Conservation (phyloP, 352 stramenopile genomes). For the Pythium rhizo-oryzae region DNA sequence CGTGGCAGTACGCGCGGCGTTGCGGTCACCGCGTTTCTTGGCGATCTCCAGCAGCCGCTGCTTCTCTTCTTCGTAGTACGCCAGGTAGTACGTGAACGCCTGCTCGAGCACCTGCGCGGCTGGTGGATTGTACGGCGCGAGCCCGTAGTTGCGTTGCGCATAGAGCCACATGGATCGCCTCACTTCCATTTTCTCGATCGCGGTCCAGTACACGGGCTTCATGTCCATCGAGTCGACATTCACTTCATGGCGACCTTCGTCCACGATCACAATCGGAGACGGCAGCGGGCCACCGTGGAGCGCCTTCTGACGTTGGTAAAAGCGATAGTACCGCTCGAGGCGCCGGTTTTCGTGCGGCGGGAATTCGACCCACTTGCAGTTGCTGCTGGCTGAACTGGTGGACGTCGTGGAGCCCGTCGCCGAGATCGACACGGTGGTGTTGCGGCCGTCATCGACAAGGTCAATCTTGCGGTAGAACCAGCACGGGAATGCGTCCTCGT, state of each 20-base stretch:
- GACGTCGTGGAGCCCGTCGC: slow-evolving; percentile 2
- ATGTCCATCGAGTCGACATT: slow-evolving; percentile 78
- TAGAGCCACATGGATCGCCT: slow-evolving; percentile 82
- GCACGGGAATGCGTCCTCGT: slow-evolving; percentile 67
- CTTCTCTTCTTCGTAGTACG: slow-evolving; percentile 67
- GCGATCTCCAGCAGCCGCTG: slow-evolving; percentile 53
- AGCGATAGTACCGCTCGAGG: slow-evolving; percentile 67
- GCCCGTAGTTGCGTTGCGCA: slow-evolving; percentile 77
- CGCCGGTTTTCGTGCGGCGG: slow-evolving; percentile 69
- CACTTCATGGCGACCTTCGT: slow-evolving; percentile 84
- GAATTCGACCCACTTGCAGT: slow-evolving; percentile 76
- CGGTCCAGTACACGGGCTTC: slow-evolving; percentile 80
- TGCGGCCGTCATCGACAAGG: background rate
- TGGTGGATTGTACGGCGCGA: slow-evolving; percentile 72
- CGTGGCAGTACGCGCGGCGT: slow-evolving; percentile 9
- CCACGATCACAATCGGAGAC: slow-evolving; percentile 68
- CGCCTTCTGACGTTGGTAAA: slow-evolving; percentile 59
- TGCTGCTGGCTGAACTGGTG: slow-evolving; percentile 8
- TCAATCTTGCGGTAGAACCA: slow-evolving; percentile 85
- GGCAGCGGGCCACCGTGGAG: slow-evolving; percentile 42
- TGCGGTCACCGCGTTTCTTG: slow-evolving; percentile 32
- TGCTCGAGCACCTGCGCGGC: slow-evolving; percentile 54
- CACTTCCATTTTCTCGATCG: slow-evolving; percentile 67
- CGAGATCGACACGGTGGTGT: background rate
- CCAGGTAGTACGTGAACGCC: slow-evolving; percentile 79